phyloP scores from a whole-genome alignment of 2,329 filamentous ascomycete genomes.

The Trichoderma gracile region DNA sequence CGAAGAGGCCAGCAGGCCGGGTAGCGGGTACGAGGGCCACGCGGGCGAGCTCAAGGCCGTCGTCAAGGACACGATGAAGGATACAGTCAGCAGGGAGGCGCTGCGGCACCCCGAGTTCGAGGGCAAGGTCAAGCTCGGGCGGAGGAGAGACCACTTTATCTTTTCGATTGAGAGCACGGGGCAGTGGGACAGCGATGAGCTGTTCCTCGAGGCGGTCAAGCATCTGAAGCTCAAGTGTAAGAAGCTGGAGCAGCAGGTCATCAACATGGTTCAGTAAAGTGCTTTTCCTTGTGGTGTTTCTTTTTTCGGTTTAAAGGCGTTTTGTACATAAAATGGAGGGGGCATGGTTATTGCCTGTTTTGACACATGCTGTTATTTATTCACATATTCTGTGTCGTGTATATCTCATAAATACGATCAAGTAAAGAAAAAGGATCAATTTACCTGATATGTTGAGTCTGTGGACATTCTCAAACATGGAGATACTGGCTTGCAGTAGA shows the following conservation, averaged over 20 bases:
- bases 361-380: constrained; percentile 27
- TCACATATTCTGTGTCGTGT: constrained; percentile 29
- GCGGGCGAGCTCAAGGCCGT: constrained; percentile 85
- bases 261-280: constrained; percentile 59
- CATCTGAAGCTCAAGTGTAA: constrained; percentile 83
- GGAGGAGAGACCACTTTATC: constrained; percentile 94
- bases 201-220: constrained; percentile 88
- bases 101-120: constrained; percentile 90
- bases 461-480: not conserved
- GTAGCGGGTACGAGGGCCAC: constrained; percentile 69
- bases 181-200: constrained; percentile 89
- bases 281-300: not conserved
- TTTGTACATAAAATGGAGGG: constrained; percentile 21
- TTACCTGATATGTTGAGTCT: constrained; percentile 4
- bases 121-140: constrained; percentile 90
- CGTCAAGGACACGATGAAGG: constrained; percentile 83
- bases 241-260: constrained; percentile 69
- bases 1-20: constrained; percentile 60
- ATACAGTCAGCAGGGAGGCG: constrained; percentile 92
- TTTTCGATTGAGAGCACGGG: constrained; percentile 93
- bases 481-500: constrained; percentile 29
- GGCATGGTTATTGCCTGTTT: constrained; percentile 23
- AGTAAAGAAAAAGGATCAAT: constrained; percentile 2
- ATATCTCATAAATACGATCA: not conserved
- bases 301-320: constrained; percentile 10